Evolutionary conservation across 2,329 filamentous ascomycete genomes (phyloP).

Genomic region (Hypoxylon sp.): DNA sequence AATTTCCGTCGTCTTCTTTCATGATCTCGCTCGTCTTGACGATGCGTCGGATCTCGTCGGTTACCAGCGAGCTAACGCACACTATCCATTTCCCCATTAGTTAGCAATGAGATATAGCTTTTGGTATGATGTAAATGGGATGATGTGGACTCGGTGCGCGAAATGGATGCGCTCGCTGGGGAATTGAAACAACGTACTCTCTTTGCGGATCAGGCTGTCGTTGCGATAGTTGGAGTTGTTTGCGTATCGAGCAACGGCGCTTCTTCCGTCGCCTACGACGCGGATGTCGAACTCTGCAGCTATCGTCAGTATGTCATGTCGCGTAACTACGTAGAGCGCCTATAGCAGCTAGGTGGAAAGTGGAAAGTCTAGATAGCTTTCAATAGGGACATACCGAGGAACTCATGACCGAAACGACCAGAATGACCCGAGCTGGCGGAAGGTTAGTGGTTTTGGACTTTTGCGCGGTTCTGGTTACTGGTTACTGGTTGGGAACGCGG

Average conservation of each 20-base stretch:
- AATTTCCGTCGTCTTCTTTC: slow-evolving; percentile 98
- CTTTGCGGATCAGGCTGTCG: slow-evolving; percentile 98
- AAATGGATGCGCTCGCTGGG: neutral
- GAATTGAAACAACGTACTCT: slow-evolving; percentile 75
- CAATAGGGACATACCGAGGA: slow-evolving; percentile 75
- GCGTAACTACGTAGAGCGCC: neutral
- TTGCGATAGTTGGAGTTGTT: slow-evolving; percentile 99
- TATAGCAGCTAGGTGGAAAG: no score
- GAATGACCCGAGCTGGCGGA: slow-evolving; percentile 88
- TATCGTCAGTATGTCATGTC: slow-evolving; percentile 40
- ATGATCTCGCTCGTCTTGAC: slow-evolving; percentile 97
- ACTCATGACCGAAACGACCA: slow-evolving; percentile 97
- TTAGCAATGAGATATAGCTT: slow-evolving; percentile 14
- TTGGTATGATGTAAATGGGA: no score
- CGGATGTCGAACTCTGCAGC: slow-evolving; percentile 92
- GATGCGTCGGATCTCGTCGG: slow-evolving; percentile 96
- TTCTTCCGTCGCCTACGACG: slow-evolving; percentile 90
- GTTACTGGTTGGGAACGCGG: no score
- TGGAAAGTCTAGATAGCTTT: slow-evolving; percentile 8
- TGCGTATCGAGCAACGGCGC: slow-evolving; percentile 93
- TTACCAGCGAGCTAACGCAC: slow-evolving; percentile 91
- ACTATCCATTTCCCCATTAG: slow-evolving; percentile 65
- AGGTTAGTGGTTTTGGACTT: slow-evolving; percentile 19
- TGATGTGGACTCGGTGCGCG: no score
- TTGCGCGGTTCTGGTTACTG: no score